Evolutionary conservation across 306 rosid species (phyloP), one percentile per base, ranked within the genome.

Genomic region (Castanea crenata): DNA sequence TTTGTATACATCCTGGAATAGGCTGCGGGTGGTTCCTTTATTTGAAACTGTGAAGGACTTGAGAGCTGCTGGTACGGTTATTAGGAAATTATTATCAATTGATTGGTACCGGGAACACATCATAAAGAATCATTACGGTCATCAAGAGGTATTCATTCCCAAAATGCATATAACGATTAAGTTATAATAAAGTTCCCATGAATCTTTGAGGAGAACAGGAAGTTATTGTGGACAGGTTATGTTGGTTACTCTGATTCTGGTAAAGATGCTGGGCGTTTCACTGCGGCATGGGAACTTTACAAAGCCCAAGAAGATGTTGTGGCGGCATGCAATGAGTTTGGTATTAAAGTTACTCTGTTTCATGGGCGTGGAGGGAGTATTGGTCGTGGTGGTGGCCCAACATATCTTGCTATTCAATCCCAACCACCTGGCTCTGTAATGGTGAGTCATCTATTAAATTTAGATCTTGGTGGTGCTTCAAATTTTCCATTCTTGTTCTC

Each of bases 361-460:
- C 98, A 94, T 71, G 97, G 98, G 76, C 97, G 97, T 76, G 98
- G 98, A 44, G 97, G 98, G 35, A 94, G 98, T 80, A 86, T 94
- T 54, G 98, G 97, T 65, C 98, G 98, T 70, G 98, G 98, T 76
- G 98, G 98, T 71, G 98, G 98, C 74, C 98, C 98, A 10, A 94
- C 97, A 11, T 89, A 94, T 87, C 81, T 94, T 73, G 98, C 98
- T 86, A 94, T 94, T 86, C 98, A 94, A 85, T 94, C 98, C 73
- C 98, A 94, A 57, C 98, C 97, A 19, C 98, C 98, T 49, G 98
- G 98, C 57, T 94, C 97, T 69, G 97, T 91, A 73, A 94, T 91
- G 98, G 98, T 94, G 84, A 78, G 92, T 74, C 69, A 67, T 74
- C n/a, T 79, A 23, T 67, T 67, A 19, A 35, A 67, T 79, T 69